A percentile compares a stretch with the other conserved stretches of the same genome.
These are phyloP conservation scores for Nepenthes mirabilis DNA, from an alignment of 148 eudicot species.

Conservation along the genomic window DNA sequence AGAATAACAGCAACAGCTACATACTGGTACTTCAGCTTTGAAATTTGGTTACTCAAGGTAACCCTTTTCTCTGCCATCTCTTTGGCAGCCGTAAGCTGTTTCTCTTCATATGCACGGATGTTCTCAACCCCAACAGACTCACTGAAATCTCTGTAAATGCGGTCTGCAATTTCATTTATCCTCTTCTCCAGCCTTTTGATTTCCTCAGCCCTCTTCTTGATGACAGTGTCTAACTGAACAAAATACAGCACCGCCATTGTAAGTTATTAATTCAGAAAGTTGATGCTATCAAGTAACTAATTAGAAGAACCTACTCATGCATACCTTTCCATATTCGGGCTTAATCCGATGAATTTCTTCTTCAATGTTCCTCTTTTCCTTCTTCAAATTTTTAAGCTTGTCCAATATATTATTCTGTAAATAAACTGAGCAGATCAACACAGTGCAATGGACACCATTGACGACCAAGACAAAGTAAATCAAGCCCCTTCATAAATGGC, in stretches of 20 bases:
- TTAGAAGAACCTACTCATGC: conserved; percentile 3
- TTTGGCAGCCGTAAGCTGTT: conserved; percentile 75
- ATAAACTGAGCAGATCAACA: conserved; percentile 5
- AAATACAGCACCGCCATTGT: conserved; percentile 2
- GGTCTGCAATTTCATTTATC: conserved; percentile 79
- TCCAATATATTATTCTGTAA: conserved; percentile 76
- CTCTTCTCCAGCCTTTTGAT: conserved; percentile 56
- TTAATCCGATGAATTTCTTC: conserved; percentile 46
- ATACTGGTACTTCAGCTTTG: conserved; percentile 92
- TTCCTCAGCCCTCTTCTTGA: conserved; percentile 37
- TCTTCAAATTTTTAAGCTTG: conserved; percentile 55
- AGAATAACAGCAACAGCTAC: conserved; percentile 15
- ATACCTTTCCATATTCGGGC: conserved; percentile 66
- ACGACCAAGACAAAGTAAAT: no score
- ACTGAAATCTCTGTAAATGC: conserved; percentile 70
- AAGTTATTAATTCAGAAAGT: background rate
- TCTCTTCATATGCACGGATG: conserved; percentile 92
- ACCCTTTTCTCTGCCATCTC: conserved; percentile 68
- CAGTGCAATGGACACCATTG: background rate
- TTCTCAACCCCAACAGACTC: conserved; percentile 77
- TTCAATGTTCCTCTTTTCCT: conserved; percentile 53
- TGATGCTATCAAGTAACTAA: background rate
- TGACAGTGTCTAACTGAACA: conserved; percentile 43
- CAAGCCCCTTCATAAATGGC: no score
- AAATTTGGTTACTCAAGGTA: conserved; percentile 72